These are phyloP conservation scores for Aegilops umbellulata DNA, from an alignment of 176 grass and related monocot species.

Conservation along the genomic window DNA sequence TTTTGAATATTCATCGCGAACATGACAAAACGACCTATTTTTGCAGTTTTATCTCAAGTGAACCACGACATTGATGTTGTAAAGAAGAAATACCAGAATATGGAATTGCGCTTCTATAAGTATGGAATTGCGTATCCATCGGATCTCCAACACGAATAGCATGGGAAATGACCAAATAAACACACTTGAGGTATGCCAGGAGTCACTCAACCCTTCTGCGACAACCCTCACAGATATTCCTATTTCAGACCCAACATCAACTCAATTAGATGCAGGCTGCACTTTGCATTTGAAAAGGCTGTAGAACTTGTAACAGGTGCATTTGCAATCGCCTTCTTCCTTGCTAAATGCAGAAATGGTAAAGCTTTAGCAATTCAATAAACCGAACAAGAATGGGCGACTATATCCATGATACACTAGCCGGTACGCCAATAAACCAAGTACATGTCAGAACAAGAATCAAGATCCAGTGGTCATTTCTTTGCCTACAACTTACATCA, in stretches of 20 bases:
- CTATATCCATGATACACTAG: conserved; percentile 20
- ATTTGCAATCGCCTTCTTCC: background rate
- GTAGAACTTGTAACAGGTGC: background rate
- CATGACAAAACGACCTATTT: background rate
- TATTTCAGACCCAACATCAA: background rate
- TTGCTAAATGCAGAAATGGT: background rate
- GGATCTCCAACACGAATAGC: background rate
- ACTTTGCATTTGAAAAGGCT: background rate
- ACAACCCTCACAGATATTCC: background rate
- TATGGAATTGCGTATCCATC: background rate
- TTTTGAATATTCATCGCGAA: background rate
- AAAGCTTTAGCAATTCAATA: background rate
- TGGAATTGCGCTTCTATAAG: background rate
- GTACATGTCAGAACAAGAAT: conserved; percentile 14
- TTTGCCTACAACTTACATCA: conserved; percentile 33
- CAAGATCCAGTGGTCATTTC: conserved; percentile 5
- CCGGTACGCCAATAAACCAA: background rate
- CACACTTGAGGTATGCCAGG: background rate
- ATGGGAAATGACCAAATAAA: background rate
- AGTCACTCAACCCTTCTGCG: background rate
- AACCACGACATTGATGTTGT: background rate
- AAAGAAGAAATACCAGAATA: background rate
- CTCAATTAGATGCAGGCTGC: background rate
- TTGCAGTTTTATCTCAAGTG: background rate
- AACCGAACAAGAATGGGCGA: background rate